Evolutionary conservation across 257 asterid species (phyloP).

Genomic region (Salvia splendens): DNA sequence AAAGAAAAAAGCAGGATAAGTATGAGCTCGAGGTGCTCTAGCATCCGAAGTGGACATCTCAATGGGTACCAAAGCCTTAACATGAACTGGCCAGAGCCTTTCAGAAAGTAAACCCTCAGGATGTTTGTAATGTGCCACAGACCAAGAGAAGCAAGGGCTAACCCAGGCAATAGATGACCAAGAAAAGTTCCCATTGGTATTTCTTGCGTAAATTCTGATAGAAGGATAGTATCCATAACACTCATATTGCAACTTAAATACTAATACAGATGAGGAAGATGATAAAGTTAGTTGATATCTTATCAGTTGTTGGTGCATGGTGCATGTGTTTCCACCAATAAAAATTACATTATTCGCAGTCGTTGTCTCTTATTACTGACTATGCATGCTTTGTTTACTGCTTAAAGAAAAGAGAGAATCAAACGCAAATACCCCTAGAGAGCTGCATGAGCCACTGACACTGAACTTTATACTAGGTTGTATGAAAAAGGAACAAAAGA

Average conservation of each 20-base stretch:
- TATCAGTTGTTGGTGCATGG: constrained; percentile 60
- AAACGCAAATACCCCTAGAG: constrained; percentile 25
- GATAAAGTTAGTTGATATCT: constrained; percentile 37
- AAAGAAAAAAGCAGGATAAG: constrained; percentile 58
- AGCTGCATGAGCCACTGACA: constrained; percentile 31
- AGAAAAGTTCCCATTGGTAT: constrained; percentile 58
- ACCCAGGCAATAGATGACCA: constrained; percentile 69
- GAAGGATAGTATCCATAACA: constrained; percentile 24
- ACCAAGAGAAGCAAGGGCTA: constrained; percentile 69
- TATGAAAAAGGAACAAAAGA: constrained; percentile 20
- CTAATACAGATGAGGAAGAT: constrained; percentile 19
- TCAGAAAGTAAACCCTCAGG: constrained; percentile 40
- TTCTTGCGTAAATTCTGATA: constrained; percentile 14
- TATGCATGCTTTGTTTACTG: constrained; percentile 19
- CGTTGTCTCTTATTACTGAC: constrained; percentile 20
- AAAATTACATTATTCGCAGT: constrained; percentile 18
- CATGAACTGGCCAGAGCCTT: constrained; percentile 53
- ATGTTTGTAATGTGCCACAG: constrained; percentile 69
- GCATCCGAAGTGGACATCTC: constrained; percentile 37
- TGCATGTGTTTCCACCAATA: constrained; percentile 74
- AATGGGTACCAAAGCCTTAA: constrained; percentile 71
- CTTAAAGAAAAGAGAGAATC: constrained; percentile 16
- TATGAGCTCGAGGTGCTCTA: constrained; percentile 56
- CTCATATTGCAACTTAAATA: constrained; percentile 42
- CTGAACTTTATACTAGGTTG: background rate